Conservation (phyloP, 805 yeast species). For the Yarrowia porcina region DNA sequence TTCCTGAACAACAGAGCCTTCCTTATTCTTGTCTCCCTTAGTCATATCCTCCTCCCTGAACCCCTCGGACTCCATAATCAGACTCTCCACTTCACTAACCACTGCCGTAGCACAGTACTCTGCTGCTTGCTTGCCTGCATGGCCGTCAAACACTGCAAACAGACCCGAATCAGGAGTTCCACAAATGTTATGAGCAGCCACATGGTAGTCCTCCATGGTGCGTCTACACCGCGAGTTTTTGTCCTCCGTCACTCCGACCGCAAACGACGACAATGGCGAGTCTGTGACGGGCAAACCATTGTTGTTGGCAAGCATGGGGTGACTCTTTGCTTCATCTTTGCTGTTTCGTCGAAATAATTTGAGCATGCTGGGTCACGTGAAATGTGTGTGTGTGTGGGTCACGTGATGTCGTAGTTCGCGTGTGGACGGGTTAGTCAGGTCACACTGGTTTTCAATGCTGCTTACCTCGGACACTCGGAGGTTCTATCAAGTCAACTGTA, state of each 20-base stretch:
- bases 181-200: slow-evolving; percentile 89
- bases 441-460: too few relatives aligned
- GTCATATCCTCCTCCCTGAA: neutral
- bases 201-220: slow-evolving; percentile 95
- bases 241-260: slow-evolving; percentile 89
- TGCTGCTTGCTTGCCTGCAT: slow-evolving; percentile 91
- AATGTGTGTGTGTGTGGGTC: too few relatives aligned
- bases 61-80: slow-evolving; percentile 40
- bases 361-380: slow-evolving; percentile 2
- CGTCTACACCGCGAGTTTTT: slow-evolving; percentile 75
- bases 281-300: neutral
- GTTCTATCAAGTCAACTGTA: neutral
- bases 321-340: neutral
- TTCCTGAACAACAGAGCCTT: neutral
- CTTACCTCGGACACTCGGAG: too few relatives aligned
- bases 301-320: slow-evolving; percentile 12
- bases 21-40: too few relatives aligned
- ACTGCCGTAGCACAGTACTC: slow-evolving; percentile 90
- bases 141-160: slow-evolving; percentile 95
- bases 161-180: slow-evolving; percentile 82
- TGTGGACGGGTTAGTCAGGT: too few relatives aligned
- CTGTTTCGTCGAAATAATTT: slow-evolving; percentile 8
- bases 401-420: too few relatives aligned
- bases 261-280: slow-evolving; percentile 15
- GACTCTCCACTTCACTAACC: slow-evolving; percentile 54